Evolutionary conservation across 148 eudicot species (phyloP), one percentile per base, ranked within the genome.

Genomic region (Simmondsia chinensis): DNA sequence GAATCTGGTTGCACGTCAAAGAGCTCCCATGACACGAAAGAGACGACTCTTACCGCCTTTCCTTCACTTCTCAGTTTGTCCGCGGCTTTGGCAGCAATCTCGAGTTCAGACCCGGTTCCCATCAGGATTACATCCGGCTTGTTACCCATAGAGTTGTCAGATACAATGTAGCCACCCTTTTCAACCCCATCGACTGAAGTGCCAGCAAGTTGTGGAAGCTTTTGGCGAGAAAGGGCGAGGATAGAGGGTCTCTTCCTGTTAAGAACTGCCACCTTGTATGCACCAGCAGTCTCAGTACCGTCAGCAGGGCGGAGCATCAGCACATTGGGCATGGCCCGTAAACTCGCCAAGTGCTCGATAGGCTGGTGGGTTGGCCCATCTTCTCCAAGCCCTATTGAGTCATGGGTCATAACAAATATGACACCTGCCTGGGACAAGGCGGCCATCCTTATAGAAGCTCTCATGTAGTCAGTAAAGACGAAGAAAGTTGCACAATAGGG

Each of bases 291-390:
- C 60, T 89, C 95, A 0, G 85, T 89, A 6, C 97, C 97, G 20
- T 89, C 97, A 2, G 97, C 97, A 2, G 97, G 97, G n/a, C 95
- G 93, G 43, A 84, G 56, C 93, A 84, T 89, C 48, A 89, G 27
- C 19, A 84, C 70, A 38, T 89, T 79, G 23, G 97, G 97, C 97
- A 89, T 89, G n/a, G 97, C 97, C n/a, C 97, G 56, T 69, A 89
- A 84, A 46, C 97, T 89, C 1, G 97, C 95, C 60, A 89, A 60
- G 50, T 89, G 97, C 73, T 89, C 97, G 22, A 89, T 76, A 12
- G 97, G 97, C 61, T 89, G 97, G 65, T 89, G 97, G 23, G 95
- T 89, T 2, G 97, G 97, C 10, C 97, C 97, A 32, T 89, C 97
- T 63, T 89, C 97, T 27, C 97, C 97, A 7, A 89, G 87, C 20